Conservation (phyloP, 163 green algal species). For the Coccomyxa subellipsoidea region DNA sequence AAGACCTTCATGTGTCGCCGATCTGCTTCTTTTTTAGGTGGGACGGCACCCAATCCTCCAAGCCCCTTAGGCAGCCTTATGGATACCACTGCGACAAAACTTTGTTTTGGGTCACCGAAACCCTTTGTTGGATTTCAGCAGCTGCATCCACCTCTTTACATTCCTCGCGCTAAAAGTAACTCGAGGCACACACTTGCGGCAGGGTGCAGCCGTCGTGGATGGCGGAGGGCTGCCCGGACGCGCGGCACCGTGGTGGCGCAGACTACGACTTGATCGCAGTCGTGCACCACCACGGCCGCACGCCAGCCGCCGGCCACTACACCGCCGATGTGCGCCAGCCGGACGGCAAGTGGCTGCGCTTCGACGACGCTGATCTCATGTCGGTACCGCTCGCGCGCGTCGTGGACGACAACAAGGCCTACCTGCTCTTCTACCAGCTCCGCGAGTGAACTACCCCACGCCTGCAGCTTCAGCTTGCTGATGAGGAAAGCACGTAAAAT, state of each 20-base stretch:
- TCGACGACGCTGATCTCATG: conserved; percentile 58
- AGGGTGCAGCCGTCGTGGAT: conserved; percentile 9
- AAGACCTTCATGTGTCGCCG: too few relatives aligned
- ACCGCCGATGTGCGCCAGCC: conserved; percentile 61
- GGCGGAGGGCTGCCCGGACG: not conserved
- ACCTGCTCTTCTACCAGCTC: conserved; percentile 64
- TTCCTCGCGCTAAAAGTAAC: too few relatives aligned
- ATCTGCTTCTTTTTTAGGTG: too few relatives aligned
- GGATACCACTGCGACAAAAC: too few relatives aligned
- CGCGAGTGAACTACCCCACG: conserved; percentile 3
- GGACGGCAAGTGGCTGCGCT: conserved; percentile 56
- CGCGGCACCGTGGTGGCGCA: conserved; percentile 1
- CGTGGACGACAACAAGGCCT: conserved; percentile 48
- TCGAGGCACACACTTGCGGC: too few relatives aligned
- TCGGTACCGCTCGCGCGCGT: conserved; percentile 39
- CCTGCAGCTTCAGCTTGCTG: too few relatives aligned
- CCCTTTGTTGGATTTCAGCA: too few relatives aligned
- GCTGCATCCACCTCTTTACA: too few relatives aligned
- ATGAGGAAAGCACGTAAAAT: too few relatives aligned
- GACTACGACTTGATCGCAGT: conserved; percentile 59
- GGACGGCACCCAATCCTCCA: too few relatives aligned
- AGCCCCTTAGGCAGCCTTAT: too few relatives aligned
- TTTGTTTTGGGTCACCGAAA: too few relatives aligned
- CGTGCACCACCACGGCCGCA: conserved; percentile 59
- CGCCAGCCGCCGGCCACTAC: conserved; percentile 56